These are phyloP conservation scores for Pseudozyma hubeiensis DNA, from an alignment of 1,284 basidiomycete genomes.

Conservation along the genomic window DNA sequence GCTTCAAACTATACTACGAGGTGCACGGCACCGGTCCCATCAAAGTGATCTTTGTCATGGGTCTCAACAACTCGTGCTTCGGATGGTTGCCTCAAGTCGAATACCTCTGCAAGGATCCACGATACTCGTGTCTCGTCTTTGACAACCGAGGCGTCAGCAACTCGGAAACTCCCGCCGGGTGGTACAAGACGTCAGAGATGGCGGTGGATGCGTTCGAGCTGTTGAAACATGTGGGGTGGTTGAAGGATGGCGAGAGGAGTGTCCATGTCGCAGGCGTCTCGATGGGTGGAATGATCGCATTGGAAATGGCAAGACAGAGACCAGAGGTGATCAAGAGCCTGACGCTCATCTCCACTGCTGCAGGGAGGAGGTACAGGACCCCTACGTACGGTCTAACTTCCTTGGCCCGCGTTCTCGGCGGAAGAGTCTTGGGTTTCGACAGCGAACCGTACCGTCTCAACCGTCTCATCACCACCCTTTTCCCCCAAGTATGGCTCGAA, in stretches of 20 bases:
- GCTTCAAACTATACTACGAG: slow-evolving; percentile 67
- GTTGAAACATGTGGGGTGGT: slow-evolving; percentile 79
- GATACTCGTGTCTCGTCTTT: slow-evolving; percentile 78
- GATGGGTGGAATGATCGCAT: slow-evolving; percentile 85
- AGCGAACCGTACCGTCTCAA: slow-evolving; percentile 73
- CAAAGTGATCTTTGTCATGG: slow-evolving; percentile 66
- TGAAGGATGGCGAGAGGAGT: slow-evolving; percentile 70
- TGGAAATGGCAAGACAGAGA: slow-evolving; percentile 61
- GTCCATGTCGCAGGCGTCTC: slow-evolving; percentile 83
- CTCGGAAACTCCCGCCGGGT: slow-evolving; percentile 74
- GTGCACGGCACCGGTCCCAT: slow-evolving; percentile 63
- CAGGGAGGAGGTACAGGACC: slow-evolving; percentile 44
- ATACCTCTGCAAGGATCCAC: slow-evolving; percentile 59
- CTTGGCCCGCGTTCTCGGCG: slow-evolving; percentile 68
- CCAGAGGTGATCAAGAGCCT: slow-evolving; percentile 47
- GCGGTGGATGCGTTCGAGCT: slow-evolving; percentile 80
- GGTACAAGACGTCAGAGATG: slow-evolving; percentile 76
- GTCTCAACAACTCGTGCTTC: slow-evolving; percentile 68
- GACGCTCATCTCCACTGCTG: slow-evolving; percentile 61
- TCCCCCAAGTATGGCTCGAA: slow-evolving; percentile 74
- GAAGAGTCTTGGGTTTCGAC: slow-evolving; percentile 72
- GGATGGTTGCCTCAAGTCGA: slow-evolving; percentile 69
- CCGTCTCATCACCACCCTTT: slow-evolving; percentile 76
- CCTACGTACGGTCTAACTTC: slow-evolving; percentile 65
- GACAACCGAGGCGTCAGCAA: slow-evolving; percentile 89